These are phyloP conservation scores for Mortierella sp. DNA, from an alignment of 371 early-diverging fungal species.

Conservation along the genomic window DNA sequence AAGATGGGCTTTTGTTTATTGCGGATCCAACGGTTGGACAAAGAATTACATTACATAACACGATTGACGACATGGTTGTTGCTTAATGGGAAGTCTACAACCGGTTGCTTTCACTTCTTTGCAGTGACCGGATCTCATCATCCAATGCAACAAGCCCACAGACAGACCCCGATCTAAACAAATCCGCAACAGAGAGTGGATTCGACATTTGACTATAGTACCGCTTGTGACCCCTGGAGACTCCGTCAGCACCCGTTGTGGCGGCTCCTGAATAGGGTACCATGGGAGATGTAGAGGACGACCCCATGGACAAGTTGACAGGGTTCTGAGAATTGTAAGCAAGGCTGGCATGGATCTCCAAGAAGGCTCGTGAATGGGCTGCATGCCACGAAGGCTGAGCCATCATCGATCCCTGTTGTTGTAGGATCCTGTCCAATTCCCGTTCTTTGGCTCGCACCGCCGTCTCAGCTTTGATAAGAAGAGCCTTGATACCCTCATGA, in stretches of 20 bases:
- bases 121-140: slow-evolving; percentile 49
- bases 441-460: slow-evolving; percentile 44
- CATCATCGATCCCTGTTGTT: slow-evolving; percentile 27
- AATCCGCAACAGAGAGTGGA: slow-evolving; percentile 40
- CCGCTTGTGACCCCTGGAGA: slow-evolving; percentile 45
- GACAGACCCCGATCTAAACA: slow-evolving; percentile 42
- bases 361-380: slow-evolving; percentile 9
- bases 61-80: too few species aligned
- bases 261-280: neutral
- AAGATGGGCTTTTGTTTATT: too few species aligned
- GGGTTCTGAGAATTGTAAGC: neutral
- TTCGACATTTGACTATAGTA: slow-evolving; percentile 50
- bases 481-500: slow-evolving; percentile 31
- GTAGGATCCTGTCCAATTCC: slow-evolving; percentile 29
- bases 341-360: slow-evolving; percentile 2
- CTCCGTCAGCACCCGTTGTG: neutral
- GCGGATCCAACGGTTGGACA: too few species aligned
- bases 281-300: neutral
- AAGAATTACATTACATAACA: too few species aligned
- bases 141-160: slow-evolving; percentile 52
- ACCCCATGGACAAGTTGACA: neutral
- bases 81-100: slow-evolving; percentile 13
- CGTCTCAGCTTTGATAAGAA: slow-evolving; percentile 45
- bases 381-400: slow-evolving; percentile 20
- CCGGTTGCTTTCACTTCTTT: slow-evolving; percentile 46